Evolutionary conservation across 306 rosid species (phyloP).

Genomic region (Malus domestica): DNA sequence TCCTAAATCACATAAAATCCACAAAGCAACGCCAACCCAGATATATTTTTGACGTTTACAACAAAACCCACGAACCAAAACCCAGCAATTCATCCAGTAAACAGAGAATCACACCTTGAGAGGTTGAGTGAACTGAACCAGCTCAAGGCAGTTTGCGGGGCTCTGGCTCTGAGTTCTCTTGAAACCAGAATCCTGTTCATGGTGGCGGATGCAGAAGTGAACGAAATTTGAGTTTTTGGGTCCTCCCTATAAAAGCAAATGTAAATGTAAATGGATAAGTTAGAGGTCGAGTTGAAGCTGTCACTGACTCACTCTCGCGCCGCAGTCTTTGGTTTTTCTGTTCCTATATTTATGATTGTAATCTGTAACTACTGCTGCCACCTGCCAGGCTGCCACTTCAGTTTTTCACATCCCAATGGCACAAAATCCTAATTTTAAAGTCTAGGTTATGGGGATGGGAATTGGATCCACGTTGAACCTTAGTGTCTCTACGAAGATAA

Average conservation of each 20-base stretch:
- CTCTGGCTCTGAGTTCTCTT: conserved; percentile 24
- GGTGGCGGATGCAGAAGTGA: not conserved
- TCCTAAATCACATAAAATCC: not conserved
- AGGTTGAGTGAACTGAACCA: conserved; percentile 23
- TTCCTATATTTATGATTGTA: not conserved
- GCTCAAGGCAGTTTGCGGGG: conserved; percentile 15
- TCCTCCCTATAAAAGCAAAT: not conserved
- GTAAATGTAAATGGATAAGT: not conserved
- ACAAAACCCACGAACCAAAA: conserved; percentile 4
- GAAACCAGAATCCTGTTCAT: conserved; percentile 39
- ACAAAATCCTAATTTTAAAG: not conserved
- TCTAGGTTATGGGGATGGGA: not conserved
- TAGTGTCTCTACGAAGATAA: too few relatives aligned
- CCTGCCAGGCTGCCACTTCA: too few relatives aligned
- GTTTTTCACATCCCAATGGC: not conserved
- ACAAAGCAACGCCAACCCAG: not conserved
- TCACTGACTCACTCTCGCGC: not conserved
- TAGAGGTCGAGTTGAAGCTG: not conserved
- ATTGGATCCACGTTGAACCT: too few relatives aligned
- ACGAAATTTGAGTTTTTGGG: not conserved
- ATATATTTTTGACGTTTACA: not conserved
- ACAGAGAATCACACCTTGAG: conserved; percentile 29
- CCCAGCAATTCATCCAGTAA: not conserved
- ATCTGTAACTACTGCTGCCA: not conserved
- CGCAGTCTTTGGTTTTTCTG: not conserved